A percentile compares a stretch with the other conserved stretches of the same genome.
Conservation (phyloP, 768 basidiomycete genomes). For the Leucosporidium yakuticum region DNA sequence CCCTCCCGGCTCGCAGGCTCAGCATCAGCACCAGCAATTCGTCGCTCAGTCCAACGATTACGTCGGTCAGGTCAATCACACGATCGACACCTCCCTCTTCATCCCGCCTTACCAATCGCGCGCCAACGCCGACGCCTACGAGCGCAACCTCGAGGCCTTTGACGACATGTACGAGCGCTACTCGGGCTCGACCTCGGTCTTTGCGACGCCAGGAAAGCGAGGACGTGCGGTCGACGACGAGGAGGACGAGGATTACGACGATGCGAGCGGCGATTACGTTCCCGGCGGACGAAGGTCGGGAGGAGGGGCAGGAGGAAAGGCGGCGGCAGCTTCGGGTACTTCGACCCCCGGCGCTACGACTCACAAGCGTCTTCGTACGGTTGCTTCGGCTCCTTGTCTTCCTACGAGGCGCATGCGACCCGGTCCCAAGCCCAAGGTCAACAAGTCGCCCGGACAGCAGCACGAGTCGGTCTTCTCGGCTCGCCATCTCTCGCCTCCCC, state of each 20-base stretch:
- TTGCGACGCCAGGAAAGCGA: constrained; percentile 1
- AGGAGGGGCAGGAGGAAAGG: no score
- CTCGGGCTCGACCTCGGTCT: background rate
- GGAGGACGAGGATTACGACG: constrained; percentile 5
- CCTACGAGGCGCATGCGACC: constrained; percentile 39
- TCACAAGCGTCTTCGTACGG: constrained; percentile 29
- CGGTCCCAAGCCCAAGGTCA: constrained; percentile 43
- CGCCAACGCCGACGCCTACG: constrained; percentile 20
- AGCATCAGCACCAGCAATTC: background rate
- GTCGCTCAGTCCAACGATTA: background rate
- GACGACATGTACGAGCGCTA: constrained; percentile 23
- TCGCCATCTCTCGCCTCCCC: constrained; percentile 25
- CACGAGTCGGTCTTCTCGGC: constrained; percentile 33
- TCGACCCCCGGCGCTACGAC: constrained; percentile 34
- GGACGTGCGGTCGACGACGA: constrained; percentile 10
- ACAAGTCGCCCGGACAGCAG: constrained; percentile 40
- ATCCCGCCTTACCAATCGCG: background rate
- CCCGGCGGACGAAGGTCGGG: background rate
- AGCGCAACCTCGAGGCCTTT: constrained; percentile 24
- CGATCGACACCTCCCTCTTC: constrained; percentile 3
- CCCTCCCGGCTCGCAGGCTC: constrained; percentile 7
- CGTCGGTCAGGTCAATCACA: background rate
- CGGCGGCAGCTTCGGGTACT: no score
- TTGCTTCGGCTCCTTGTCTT: constrained; percentile 31
- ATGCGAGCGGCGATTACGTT: background rate